A percentile compares a stretch with the other conserved stretches of the same genome.
phyloP scores from a whole-genome alignment of 2,329 filamentous ascomycete genomes.

The Exophiala alcalophila region DNA sequence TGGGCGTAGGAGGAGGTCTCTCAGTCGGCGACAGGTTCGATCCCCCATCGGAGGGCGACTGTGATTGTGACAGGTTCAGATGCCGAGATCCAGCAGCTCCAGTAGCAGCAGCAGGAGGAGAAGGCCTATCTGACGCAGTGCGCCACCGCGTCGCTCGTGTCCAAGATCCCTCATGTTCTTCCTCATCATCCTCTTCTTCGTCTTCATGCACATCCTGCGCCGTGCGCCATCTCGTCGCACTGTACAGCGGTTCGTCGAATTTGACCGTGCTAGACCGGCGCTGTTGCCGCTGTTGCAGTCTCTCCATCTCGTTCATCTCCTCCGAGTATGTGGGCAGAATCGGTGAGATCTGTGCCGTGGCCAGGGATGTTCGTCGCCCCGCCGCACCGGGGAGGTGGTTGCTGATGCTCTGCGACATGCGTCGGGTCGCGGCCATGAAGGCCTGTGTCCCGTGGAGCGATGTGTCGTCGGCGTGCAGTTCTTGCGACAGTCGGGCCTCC shows the following conservation, averaged over 20 bases:
- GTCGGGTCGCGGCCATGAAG: conserved; percentile 14
- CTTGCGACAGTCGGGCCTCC: conserved; percentile 17
- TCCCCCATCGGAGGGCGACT: no score
- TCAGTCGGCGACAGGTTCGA: conserved; percentile 13
- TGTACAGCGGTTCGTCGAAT: conserved; percentile 21
- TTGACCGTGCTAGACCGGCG: conserved; percentile 21
- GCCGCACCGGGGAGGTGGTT: conserved; percentile 12
- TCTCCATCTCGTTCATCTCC: not conserved
- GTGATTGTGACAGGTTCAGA: no score
- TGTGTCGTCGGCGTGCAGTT: conserved; percentile 15
- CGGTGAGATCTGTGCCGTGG: not conserved
- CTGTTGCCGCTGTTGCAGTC: not conserved
- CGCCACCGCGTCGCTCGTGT: not conserved
- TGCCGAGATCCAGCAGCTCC: no score
- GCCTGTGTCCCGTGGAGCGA: conserved; percentile 18
- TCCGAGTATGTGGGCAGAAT: conserved; percentile 1
- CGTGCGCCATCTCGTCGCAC: conserved; percentile 6
- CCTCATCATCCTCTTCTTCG: not conserved
- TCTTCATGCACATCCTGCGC: no score
- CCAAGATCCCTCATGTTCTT: not conserved
- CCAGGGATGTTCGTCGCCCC: conserved; percentile 3
- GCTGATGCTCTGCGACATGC: conserved; percentile 20
- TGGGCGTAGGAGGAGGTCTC: no score
- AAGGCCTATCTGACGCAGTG: no score
- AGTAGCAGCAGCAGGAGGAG: no score